Percentiles rank a stretch among this genome's conserved stretches.
Conservation (phyloP, 225 moss, liverwort and hornwort genomes). For the Sphagnum contortum region DNA sequence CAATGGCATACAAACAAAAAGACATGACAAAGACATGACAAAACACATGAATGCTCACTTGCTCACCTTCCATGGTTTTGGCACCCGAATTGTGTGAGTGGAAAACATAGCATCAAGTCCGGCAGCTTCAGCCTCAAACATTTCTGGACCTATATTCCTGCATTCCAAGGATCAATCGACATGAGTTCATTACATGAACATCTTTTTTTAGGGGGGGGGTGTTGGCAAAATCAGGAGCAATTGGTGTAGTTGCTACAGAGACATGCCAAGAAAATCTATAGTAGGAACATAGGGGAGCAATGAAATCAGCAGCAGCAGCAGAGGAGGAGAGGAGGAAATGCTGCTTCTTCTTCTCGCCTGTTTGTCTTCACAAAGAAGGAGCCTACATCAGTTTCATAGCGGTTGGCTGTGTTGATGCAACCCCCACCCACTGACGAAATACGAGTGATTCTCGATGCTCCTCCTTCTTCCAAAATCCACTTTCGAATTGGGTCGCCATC, state of each 20-base stretch:
- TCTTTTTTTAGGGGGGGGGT: too few species aligned
- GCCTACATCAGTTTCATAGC: conserved; percentile 69
- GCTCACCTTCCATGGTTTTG: conserved; percentile 69
- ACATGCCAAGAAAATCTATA: too few species aligned
- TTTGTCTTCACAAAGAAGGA: conserved; percentile 85
- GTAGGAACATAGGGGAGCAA: too few species aligned
- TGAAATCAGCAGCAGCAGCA: too few species aligned
- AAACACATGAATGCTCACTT: too few species aligned
- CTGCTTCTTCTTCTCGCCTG: conserved; percentile 23
- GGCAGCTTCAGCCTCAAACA: conserved; percentile 95
- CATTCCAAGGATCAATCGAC: not conserved
- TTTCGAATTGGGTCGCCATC: conserved; percentile 64
- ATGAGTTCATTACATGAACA: too few species aligned
- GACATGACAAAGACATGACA: too few species aligned
- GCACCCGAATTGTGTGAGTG: conserved; percentile 76
- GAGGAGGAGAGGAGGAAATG: too few species aligned
- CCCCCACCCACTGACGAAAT: conserved; percentile 72
- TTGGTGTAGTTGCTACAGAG: too few species aligned
- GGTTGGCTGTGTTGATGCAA: conserved; percentile 77
- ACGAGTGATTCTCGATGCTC: conserved; percentile 71
- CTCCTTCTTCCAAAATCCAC: conserved; percentile 79
- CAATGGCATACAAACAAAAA: too few species aligned
- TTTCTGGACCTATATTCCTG: conserved; percentile 69
- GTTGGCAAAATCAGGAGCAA: too few species aligned
- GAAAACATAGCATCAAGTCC: conserved; percentile 85